A percentile compares a stretch with the other conserved stretches of the same genome.
Conservation (phyloP, 2,329 filamentous ascomycete genomes). For the Pseudogymnoascus sp. region DNA sequence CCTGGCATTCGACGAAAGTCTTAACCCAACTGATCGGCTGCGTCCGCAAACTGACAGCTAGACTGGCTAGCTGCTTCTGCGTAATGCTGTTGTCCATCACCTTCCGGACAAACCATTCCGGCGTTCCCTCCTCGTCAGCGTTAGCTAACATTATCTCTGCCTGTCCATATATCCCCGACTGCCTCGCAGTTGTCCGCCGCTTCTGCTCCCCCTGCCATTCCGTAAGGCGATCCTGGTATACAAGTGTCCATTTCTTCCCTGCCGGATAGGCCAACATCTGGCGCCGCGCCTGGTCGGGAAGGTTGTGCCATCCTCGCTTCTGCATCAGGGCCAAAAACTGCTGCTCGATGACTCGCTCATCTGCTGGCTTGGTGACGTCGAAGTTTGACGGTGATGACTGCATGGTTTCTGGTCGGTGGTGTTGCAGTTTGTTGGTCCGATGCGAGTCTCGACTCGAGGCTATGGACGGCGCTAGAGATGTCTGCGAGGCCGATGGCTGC, state of each 20-base stretch:
- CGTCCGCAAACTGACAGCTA: constrained; percentile 90
- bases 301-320: constrained; percentile 93
- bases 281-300: constrained; percentile 86
- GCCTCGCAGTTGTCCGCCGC: constrained; percentile 65
- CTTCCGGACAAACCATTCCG: constrained; percentile 96
- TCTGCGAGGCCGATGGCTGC: constrained; percentile 50
- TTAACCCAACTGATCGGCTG: constrained; percentile 98
- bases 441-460: constrained; percentile 42
- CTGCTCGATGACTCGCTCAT: constrained; percentile 79
- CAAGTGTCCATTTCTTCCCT: constrained; percentile 93
- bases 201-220: constrained; percentile 95
- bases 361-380: constrained; percentile 64
- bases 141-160: constrained; percentile 64
- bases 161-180: constrained; percentile 61
- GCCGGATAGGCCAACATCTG: constrained; percentile 96
- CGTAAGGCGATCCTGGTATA: constrained; percentile 88
- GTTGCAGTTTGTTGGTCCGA: constrained; percentile 48
- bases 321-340: constrained; percentile 94
- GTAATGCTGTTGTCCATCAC: constrained; percentile 95
- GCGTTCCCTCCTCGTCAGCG: constrained; percentile 89
- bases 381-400: constrained; percentile 34
- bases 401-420: constrained; percentile 24
- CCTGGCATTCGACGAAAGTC: constrained; percentile 93
- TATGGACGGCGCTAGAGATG: constrained; percentile 34
- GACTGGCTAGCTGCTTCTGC: constrained; percentile 80